A percentile compares a stretch with the other conserved stretches of the same genome.
Evolutionary conservation across 495 filamentous ascomycete species (phyloP).

Genomic region (Penicillium macrosclerotiorum): DNA sequence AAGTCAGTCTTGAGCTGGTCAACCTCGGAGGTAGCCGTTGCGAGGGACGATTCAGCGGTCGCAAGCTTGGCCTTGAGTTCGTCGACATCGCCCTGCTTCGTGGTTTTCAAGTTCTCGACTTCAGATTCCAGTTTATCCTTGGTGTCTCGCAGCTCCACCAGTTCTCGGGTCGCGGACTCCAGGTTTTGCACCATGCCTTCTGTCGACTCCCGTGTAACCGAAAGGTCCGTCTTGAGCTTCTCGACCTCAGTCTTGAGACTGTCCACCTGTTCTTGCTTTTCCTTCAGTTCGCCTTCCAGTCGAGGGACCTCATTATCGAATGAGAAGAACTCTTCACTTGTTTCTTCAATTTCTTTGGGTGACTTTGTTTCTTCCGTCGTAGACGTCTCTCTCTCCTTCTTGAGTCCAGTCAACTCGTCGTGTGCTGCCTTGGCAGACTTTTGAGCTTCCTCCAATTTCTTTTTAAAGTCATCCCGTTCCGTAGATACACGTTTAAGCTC

Average conservation of each 20-base stretch:
- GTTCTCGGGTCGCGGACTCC: slow-evolving; percentile 58
- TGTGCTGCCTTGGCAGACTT: slow-evolving; percentile 57
- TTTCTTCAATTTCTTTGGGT: slow-evolving; percentile 37
- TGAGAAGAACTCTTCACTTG: slow-evolving; percentile 81
- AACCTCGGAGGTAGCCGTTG: slow-evolving; percentile 46
- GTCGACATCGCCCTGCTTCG: slow-evolving; percentile 37
- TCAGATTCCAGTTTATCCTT: slow-evolving; percentile 52
- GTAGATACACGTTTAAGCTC: slow-evolving; percentile 84
- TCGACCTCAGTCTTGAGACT: slow-evolving; percentile 62
- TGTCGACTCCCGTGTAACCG: slow-evolving; percentile 61
- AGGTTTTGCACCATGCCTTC: slow-evolving; percentile 61
- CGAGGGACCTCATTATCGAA: slow-evolving; percentile 75
- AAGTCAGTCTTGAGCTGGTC: slow-evolving; percentile 54
- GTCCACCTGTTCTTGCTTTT: slow-evolving; percentile 63
- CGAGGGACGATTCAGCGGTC: slow-evolving; percentile 41
- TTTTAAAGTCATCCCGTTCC: slow-evolving; percentile 78
- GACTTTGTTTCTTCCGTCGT: slow-evolving; percentile 25
- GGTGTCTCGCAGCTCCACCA: slow-evolving; percentile 55
- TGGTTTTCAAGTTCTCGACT: slow-evolving; percentile 38
- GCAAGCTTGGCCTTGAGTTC: slow-evolving; percentile 40
- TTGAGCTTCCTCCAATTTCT: slow-evolving; percentile 68
- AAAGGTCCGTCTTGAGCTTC: slow-evolving; percentile 50
- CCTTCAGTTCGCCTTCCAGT: slow-evolving; percentile 58
- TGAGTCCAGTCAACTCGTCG: slow-evolving; percentile 53
- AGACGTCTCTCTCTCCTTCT: slow-evolving; percentile 29